Evolutionary conservation across 225 moss, liverwort and hornwort genomes (phyloP), one percentile per base, ranked within the genome.

Genomic region (Bryoerythrophyllum caledonicum): DNA sequence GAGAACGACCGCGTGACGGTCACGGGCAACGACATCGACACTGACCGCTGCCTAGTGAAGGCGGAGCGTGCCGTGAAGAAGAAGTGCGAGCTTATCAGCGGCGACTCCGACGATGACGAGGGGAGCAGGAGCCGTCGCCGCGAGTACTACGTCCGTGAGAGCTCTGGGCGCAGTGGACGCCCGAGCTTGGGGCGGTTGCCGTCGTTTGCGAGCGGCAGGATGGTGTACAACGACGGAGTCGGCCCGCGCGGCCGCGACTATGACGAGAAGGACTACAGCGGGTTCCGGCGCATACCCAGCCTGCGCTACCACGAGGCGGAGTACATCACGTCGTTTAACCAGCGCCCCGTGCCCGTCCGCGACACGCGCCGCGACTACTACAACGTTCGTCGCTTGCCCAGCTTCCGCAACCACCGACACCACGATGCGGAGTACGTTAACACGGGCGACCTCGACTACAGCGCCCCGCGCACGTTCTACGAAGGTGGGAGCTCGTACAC

Each of bases 381-480:
- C 66, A 65, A 3, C 34, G 77, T 66, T 6, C 80, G 82, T 11
- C 87, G 87, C 23, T 55, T 88, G 78, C 88, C 85, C 7, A 80
- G 80, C 15, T 88, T 88, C 78, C 85, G 78, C 60, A 78, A 74
- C 25, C 82, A 88, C 51, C 80, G 88, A 0, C 14, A 78, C 38
- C 88, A 88, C 71, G 85, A 88, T 37, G 88, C 85, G 0, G 88
- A 88, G 69, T 88, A 85, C 48, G 62, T 85, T 10, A 78, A 44
- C 48, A 23, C 78, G 11, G 81, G 78, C 8, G 81, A 78, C 16
- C 68, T 58, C 2, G 78, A 81, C 15, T 83, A 75, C 64, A 78
- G 24, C 3, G 32, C 32, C 66, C 80, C 82, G 52, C 82, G 68
- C n/a, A 68, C 75, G 6, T 80, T 83, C 59, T 78, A 80, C 49